These are phyloP conservation scores for Fusarium sp. DNA, from an alignment of 2,329 filamentous ascomycete genomes.

Conservation along the genomic window DNA sequence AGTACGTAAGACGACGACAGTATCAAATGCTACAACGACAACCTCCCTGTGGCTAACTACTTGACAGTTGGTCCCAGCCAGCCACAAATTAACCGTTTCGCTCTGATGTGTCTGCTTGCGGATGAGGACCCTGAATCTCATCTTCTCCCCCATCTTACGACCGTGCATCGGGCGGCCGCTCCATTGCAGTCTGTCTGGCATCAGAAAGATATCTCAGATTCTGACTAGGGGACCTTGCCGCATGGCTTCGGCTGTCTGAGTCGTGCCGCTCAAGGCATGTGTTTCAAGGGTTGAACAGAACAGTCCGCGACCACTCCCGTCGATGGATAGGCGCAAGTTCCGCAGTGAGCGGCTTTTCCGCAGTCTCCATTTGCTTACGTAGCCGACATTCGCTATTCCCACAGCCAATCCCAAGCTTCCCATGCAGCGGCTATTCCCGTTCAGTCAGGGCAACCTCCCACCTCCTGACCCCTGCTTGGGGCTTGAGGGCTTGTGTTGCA, in stretches of 20 bases:
- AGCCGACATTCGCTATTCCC: not conserved
- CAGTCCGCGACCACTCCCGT: slow-evolving; percentile 14
- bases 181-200: not conserved
- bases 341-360: slow-evolving; percentile 24
- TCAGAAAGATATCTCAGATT: not conserved
- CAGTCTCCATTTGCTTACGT: slow-evolving; percentile 27
- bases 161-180: slow-evolving; percentile 24
- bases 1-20: slow-evolving; percentile 16
- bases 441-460: slow-evolving; percentile 10
- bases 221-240: not conserved
- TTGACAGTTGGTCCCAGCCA: slow-evolving; percentile 7
- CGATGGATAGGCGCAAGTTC: slow-evolving; percentile 32
- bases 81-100: slow-evolving; percentile 16
- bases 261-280: slow-evolving; percentile 16
- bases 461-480: slow-evolving; percentile 36
- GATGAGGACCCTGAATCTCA: slow-evolving; percentile 22
- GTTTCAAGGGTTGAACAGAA: not conserved
- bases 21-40: not conserved
- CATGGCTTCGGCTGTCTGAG: slow-evolving; percentile 23
- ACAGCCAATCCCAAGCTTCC: slow-evolving; percentile 3
- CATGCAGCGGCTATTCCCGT: slow-evolving; percentile 23
- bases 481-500: slow-evolving; percentile 15
- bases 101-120: not conserved
- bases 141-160: not conserved
- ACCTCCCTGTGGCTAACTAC: not conserved